Evolutionary conservation across 176 grass and related monocot genomes (phyloP).

Genomic region (Pontederia paniculata): DNA sequence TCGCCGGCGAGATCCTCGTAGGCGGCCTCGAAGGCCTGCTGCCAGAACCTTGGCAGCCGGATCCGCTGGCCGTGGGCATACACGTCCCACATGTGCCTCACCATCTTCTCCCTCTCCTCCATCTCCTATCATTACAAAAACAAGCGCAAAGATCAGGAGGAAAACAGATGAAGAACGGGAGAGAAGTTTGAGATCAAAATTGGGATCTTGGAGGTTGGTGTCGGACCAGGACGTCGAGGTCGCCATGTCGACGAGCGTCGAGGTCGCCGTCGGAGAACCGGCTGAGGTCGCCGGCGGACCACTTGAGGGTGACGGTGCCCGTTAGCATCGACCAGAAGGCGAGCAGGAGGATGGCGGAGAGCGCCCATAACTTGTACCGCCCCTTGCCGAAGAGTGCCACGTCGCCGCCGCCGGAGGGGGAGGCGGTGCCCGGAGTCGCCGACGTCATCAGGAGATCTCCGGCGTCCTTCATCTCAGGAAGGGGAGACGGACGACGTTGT

Average conservation of each 20-base stretch:
- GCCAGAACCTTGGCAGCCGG: constrained; percentile 72
- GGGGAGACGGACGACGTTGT: too few species aligned
- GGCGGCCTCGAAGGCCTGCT: constrained; percentile 88
- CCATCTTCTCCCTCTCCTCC: constrained; percentile 84
- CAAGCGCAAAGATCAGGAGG: not conserved
- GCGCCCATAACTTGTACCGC: constrained; percentile 73
- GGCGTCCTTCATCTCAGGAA: too few species aligned
- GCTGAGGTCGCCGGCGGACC: constrained; percentile 43
- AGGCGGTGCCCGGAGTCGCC: too few species aligned
- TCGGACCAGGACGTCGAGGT: constrained; percentile 22
- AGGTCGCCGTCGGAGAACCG: constrained; percentile 40
- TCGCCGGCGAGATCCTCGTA: constrained; percentile 87
- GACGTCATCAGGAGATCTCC: too few species aligned
- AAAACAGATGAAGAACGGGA: not conserved
- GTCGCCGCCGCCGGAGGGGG: constrained; percentile 10
- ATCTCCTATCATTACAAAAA: constrained; percentile 36
- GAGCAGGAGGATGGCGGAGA: constrained; percentile 85
- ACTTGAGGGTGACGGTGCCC: constrained; percentile 74
- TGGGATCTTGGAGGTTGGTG: not conserved
- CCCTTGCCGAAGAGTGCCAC: constrained; percentile 31
- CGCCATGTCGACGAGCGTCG: not conserved
- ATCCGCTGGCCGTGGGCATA: constrained; percentile 51
- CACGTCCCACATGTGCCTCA: constrained; percentile 78
- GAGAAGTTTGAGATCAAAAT: not conserved
- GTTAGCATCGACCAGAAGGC: constrained; percentile 92